Conservation (phyloP, 257 asterid genomes). For the Solanum commersonii region DNA sequence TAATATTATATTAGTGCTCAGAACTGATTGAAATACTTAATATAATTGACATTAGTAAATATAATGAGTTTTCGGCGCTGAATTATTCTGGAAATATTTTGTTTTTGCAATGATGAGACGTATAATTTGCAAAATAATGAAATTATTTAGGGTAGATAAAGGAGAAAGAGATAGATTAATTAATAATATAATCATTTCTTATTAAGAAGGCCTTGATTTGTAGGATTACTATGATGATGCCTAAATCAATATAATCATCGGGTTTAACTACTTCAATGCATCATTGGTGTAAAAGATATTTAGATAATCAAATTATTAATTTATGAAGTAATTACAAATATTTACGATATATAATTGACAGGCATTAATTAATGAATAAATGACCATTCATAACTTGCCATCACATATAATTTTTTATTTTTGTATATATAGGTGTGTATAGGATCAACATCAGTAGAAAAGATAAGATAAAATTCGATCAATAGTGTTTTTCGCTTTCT, state of each 20-base stretch:
- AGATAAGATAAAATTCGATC: too few species aligned
- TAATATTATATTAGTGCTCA: neutral
- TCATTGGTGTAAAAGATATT: neutral
- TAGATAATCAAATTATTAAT: neutral
- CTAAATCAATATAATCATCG: neutral
- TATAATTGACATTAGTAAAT: neutral
- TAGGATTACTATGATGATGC: neutral
- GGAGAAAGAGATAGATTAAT: neutral
- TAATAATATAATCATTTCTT: neutral
- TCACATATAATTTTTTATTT: too few species aligned
- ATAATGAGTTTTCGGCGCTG: neutral
- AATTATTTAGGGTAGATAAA: neutral
- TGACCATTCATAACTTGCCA: neutral
- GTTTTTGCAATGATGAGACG: neutral
- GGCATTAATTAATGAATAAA: neutral
- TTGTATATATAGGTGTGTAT: too few species aligned
- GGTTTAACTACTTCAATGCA: neutral
- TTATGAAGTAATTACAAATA: neutral
- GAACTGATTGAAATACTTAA: neutral
- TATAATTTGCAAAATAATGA: neutral
- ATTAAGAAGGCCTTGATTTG: neutral
- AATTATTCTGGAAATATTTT: neutral
- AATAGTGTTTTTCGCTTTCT: too few species aligned
- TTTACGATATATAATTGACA: neutral
- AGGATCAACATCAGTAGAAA: too few species aligned